These are phyloP conservation scores for Apostasia ramifera DNA, from an alignment of 106 monocot genomes.

Conservation along the genomic window DNA sequence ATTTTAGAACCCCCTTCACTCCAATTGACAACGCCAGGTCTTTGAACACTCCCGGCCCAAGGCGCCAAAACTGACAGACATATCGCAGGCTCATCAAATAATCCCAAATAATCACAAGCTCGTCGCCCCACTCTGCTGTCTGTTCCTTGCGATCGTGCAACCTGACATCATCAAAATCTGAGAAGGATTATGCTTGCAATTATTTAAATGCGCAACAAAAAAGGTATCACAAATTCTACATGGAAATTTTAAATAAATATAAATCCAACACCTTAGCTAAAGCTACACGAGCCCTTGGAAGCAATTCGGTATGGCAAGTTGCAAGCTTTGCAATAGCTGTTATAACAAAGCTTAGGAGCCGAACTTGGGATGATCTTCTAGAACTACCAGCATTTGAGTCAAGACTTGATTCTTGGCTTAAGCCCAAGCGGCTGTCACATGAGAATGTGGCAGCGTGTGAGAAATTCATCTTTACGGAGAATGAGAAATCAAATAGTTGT, in stretches of 20 bases:
- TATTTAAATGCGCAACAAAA: background rate
- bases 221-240: background rate
- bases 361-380: slow-evolving; percentile 57
- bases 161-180: slow-evolving; percentile 29
- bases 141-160: slow-evolving; percentile 58
- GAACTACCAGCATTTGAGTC: slow-evolving; percentile 35
- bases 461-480: background rate
- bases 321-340: slow-evolving; percentile 93
- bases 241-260: background rate
- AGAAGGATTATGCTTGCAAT: background rate
- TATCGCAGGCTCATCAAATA: slow-evolving; percentile 86
- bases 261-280: slow-evolving; percentile 57
- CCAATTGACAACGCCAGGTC: slow-evolving; percentile 82
- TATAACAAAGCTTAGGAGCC: slow-evolving; percentile 83
- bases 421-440: slow-evolving; percentile 59
- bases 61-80: slow-evolving; percentile 75
- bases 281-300: slow-evolving; percentile 88
- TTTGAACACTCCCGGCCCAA: slow-evolving; percentile 22
- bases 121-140: slow-evolving; percentile 75
- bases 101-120: slow-evolving; percentile 82
- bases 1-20: slow-evolving; percentile 66
- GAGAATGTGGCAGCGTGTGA: slow-evolving; percentile 1
- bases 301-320: slow-evolving; percentile 75
- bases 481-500: no score
- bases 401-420: slow-evolving; percentile 40